Evolutionary conservation across 257 asterid species (phyloP), one percentile per base, ranked within the genome.

Genomic region (Lavandula angustifolia): DNA sequence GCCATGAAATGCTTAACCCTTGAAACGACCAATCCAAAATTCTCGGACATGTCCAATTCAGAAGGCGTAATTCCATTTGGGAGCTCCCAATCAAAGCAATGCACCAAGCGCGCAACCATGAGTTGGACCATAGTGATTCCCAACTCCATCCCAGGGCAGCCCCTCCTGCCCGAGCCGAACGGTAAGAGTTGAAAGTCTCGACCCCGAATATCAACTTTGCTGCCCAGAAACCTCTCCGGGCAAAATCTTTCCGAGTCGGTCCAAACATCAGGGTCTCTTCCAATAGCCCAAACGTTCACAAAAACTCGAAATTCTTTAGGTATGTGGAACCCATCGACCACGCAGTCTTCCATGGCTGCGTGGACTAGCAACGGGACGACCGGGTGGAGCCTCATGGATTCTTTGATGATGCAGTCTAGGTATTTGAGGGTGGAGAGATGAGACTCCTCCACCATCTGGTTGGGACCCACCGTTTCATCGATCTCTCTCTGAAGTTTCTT

Each of bases 161-260:
- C 62, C 22, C 85, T 77, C 22, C 84, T 73, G 0, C 84, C 83
- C 0, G 81, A 75, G 0, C 86, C 79, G 10, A 78, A 79, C 0
- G 85, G 88, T 22, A 52, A 22, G 57, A 52, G 57, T 37, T 5
- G 22, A 4, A 52, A 52, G 11, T 52, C 57, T 14, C 3, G 34
- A 0, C 57, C 57, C 8, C 57, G 3, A 0, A 52, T 6, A 9
- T 52, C 57, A 0, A 52, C 29, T 0, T 52, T n/a, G 37, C 4
- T 22, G 7, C 5, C 57, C 0, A 10, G 3, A 9, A 22, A 52
- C 7, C 57, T 52, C 37, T 22, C 57, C 0, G 57, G 57, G 3
- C 9, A 18, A 1, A 52, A 52, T 16, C 37, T 3, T 1, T 52
- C 57, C 1, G 57, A 37, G n/a, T 52, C 57, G 14, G 37, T 5